A percentile compares a stretch with the other conserved stretches of the same genome.
These are phyloP conservation scores for Myriosclerotinia duriaeana DNA, from an alignment of 2,329 filamentous ascomycete genomes.

Conservation along the genomic window DNA sequence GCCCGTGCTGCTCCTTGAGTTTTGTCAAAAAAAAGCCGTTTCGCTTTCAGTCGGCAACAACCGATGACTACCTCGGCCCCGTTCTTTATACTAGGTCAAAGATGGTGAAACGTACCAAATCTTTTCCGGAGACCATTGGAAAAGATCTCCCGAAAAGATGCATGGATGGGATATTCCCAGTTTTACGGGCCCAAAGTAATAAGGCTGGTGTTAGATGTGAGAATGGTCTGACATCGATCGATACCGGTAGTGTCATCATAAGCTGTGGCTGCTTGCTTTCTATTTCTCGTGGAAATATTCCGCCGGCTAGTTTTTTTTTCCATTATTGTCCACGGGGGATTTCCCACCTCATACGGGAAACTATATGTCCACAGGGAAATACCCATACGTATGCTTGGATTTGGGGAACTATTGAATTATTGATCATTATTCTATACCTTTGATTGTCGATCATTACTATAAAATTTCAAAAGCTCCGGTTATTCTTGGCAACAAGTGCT, in stretches of 20 bases:
- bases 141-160: background rate
- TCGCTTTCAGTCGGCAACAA: background rate
- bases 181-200: background rate
- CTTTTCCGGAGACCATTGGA: background rate
- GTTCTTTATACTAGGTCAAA: background rate
- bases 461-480: background rate
- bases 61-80: background rate
- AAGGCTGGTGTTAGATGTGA: background rate
- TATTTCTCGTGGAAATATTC: background rate
- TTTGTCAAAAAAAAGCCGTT: background rate
- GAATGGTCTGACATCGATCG: background rate
- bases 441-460: background rate
- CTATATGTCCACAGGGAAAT: background rate
- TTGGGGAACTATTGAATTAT: too few relatives aligned
- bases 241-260: slow-evolving; percentile 4
- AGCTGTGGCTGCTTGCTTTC: background rate
- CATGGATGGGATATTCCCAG: background rate
- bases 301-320: background rate
- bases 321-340: background rate
- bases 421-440: too few relatives aligned
- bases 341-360: too few relatives aligned
- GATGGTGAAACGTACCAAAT: background rate
- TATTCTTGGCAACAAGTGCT: background rate
- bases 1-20: background rate
- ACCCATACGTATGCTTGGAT: background rate